phyloP scores from a whole-genome alignment of 192 early-diverging fungal genomes.

The Pilaira anomala region DNA sequence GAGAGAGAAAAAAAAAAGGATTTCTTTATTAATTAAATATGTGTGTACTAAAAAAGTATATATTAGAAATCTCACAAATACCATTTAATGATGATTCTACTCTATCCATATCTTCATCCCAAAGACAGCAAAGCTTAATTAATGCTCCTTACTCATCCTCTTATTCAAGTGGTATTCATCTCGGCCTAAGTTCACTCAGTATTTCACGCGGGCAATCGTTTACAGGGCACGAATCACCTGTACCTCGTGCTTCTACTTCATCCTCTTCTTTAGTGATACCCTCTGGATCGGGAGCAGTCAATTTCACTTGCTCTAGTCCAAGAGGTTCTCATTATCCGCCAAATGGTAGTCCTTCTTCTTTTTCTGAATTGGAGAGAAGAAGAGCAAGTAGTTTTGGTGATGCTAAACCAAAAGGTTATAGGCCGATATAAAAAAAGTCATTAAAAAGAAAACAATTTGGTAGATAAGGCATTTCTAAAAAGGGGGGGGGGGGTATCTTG shows the following conservation, averaged over 20 bases:
- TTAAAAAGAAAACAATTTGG: too few species aligned
- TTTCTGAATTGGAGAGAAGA: slow-evolving; percentile 9
- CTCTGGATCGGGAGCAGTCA: neutral
- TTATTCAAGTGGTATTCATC: slow-evolving; percentile 14
- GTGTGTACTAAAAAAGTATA: too few species aligned
- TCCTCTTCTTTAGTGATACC: slow-evolving; percentile 19
- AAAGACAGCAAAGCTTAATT: neutral
- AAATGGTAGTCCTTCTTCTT: slow-evolving; percentile 13
- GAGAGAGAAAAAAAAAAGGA: too few species aligned
- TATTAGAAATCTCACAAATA: slow-evolving; percentile 19
- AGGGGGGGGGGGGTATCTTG: neutral
- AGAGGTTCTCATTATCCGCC: slow-evolving; percentile 4
- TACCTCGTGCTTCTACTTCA: slow-evolving; percentile 24
- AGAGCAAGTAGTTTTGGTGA: slow-evolving; percentile 21
- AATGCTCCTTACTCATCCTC: slow-evolving; percentile 14
- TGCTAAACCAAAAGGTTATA: neutral
- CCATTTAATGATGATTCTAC: slow-evolving; percentile 13
- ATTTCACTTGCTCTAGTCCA: slow-evolving; percentile 17
- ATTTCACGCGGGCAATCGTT: slow-evolving; percentile 16
- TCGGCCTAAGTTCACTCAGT: neutral
- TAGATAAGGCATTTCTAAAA: too few species aligned
- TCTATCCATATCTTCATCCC: slow-evolving; percentile 4
- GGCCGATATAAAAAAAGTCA: neutral
- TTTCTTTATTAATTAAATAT: neutral
- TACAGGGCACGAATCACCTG: slow-evolving; percentile 7